Percentiles rank a stretch among this genome's conserved stretches.
phyloP scores from a whole-genome alignment of 345 rosid genomes.

The Viola odorata region DNA sequence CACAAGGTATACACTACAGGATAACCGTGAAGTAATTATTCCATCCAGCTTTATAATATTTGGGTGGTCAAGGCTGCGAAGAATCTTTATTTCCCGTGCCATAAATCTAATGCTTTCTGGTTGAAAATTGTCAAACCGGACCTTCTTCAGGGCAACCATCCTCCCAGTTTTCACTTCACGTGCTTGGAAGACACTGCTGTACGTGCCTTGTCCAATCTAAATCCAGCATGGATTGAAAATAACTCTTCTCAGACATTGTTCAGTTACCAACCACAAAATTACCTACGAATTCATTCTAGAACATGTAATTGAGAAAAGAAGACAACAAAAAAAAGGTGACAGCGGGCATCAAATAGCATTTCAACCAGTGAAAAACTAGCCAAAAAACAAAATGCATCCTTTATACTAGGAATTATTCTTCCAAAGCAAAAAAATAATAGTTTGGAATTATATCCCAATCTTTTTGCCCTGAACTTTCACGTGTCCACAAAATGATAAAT shows the following conservation, averaged over 20 bases:
- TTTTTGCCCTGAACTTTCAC: too few relatives aligned
- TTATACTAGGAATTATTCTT: too few relatives aligned
- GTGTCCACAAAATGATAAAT: too few relatives aligned
- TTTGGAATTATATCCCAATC: too few relatives aligned
- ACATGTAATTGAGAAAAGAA: neutral
- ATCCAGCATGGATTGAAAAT: conserved; percentile 10
- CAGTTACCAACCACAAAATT: too few relatives aligned
- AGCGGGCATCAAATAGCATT: too few relatives aligned
- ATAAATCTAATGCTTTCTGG: conserved; percentile 71
- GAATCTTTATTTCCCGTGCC: conserved; percentile 72
- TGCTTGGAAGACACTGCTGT: conserved; percentile 76
- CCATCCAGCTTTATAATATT: conserved; percentile 68
- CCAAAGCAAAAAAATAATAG: too few relatives aligned
- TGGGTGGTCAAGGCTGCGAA: conserved; percentile 75
- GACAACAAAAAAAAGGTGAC: too few relatives aligned
- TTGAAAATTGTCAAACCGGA: conserved; percentile 63
- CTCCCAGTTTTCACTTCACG: conserved; percentile 60
- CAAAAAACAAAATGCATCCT: too few relatives aligned
- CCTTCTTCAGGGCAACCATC: conserved; percentile 76
- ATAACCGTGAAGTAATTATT: conserved; percentile 56
- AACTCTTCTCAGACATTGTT: conserved; percentile 9
- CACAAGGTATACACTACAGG: conserved; percentile 59
- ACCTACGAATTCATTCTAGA: too few relatives aligned
- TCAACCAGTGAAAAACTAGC: too few relatives aligned
- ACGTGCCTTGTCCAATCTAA: conserved; percentile 88